A percentile compares a stretch with the other conserved stretches of the same genome.
These are phyloP conservation scores for Acrocalymma vagum DNA, from an alignment of 2,329 filamentous ascomycete genomes.

Conservation along the genomic window DNA sequence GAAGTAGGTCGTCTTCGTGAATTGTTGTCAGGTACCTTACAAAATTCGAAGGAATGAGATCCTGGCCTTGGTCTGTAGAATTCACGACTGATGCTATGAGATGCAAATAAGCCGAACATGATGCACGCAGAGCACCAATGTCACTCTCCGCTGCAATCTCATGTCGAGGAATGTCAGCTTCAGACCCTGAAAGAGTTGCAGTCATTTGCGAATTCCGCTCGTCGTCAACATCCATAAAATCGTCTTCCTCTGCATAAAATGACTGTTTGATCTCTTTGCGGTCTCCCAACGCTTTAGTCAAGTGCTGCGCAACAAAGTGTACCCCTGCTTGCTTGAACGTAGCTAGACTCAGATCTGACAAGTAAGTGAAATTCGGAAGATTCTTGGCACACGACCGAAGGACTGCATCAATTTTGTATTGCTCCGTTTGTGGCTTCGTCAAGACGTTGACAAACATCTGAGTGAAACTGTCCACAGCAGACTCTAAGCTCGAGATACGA, in stretches of 20 bases:
- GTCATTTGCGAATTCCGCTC: slow-evolving; percentile 69
- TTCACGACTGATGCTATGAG: slow-evolving; percentile 32
- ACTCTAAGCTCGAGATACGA: slow-evolving; percentile 30
- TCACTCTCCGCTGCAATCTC: slow-evolving; percentile 39
- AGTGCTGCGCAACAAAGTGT: slow-evolving; percentile 38
- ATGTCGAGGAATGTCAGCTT: slow-evolving; percentile 57
- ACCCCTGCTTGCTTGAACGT: slow-evolving; percentile 41
- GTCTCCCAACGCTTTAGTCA: slow-evolving; percentile 38
- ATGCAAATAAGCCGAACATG: slow-evolving; percentile 36
- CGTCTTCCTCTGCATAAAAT: slow-evolving; percentile 50
- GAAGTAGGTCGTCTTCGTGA: slow-evolving; percentile 38
- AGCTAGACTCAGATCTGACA: slow-evolving; percentile 18
- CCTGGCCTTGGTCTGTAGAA: slow-evolving; percentile 10
- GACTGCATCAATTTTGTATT: slow-evolving; percentile 54
- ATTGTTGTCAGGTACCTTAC: slow-evolving; percentile 36
- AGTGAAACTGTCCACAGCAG: slow-evolving; percentile 27
- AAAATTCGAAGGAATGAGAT: slow-evolving; percentile 33
- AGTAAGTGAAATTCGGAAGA: slow-evolving; percentile 35
- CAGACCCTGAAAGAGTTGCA: slow-evolving; percentile 48
- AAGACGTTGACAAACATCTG: slow-evolving; percentile 46
- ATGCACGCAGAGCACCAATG: slow-evolving; percentile 36
- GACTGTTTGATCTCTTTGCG: slow-evolving; percentile 41
- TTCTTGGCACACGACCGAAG: slow-evolving; percentile 46
- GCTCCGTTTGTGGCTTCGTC: slow-evolving; percentile 47
- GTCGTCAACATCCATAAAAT: slow-evolving; percentile 73